Base-by-base conservation (phyloP, 495 filamentous ascomycete genomes). In the Tetracladium marchalianum region DNA sequence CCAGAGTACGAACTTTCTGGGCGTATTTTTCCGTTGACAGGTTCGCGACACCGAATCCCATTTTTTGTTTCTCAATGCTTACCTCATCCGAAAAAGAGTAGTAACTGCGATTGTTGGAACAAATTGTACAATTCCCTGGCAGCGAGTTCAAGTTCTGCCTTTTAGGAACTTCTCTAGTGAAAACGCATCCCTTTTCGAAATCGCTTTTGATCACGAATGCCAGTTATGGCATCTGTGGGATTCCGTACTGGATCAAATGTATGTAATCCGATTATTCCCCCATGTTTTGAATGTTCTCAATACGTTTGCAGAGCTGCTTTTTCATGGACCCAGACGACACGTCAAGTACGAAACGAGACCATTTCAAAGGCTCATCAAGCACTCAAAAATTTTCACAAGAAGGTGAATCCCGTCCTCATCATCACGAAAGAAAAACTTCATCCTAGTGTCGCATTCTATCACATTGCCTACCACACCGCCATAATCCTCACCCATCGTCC, bases 1-100 rank as follows among this genome's bases (percentile, higher is more conserved):
- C n/a, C 2, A 33, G 32, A 46, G 35, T 46, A 5, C 34, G 44
- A 22, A 34, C 44, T 27, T 46, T 46, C 44, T 46, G 44, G 44
- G 17, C 34, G 5, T 46, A 46, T 31, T 46, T 46, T 24, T 46
- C 44, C 8, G 35, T 46, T 15, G 44, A 46, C 15, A 13, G 44
- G 44, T 46, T 27, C 5, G 44, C n/a, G n/a, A n/a, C n/a, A n/a
- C n/a, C n/a, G n/a, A n/a, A n/a, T n/a, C n/a, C n/a, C n/a, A n/a
- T n/a, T n/a, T n/a, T n/a, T 24, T 15, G 17, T 39, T 39, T 31
- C 4, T 39, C n/a, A n/a, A n/a, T n/a, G n/a, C n/a, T n/a, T n/a
- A n/a, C n/a, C n/a, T n/a, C n/a, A n/a, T n/a, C n/a, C n/a, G n/a
- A n/a, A n/a, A n/a, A n/a, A 39, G 36, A 39, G 8, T 39, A 6